Evolutionary conservation across 768 basidiomycete genomes (phyloP).

Genomic region (Auricularia auricula-judae): DNA sequence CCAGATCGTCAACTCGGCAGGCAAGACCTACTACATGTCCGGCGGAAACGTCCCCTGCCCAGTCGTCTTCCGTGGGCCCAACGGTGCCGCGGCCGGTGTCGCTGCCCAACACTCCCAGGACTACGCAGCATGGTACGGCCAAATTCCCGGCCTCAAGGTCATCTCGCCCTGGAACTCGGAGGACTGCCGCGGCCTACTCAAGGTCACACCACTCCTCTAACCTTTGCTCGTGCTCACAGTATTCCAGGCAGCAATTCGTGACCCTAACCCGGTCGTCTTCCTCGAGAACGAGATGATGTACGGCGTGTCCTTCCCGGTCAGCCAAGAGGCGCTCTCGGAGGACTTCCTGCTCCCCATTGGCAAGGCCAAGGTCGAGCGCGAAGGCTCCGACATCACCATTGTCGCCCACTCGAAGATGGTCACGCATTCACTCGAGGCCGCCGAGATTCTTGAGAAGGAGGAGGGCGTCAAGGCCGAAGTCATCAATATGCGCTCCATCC

Average conservation of each 20-base stretch:
- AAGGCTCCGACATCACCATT: constrained; percentile 87
- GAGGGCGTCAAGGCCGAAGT: constrained; percentile 90
- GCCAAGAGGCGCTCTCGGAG: constrained; percentile 87
- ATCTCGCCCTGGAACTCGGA: constrained; percentile 97
- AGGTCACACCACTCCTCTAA: constrained; percentile 37
- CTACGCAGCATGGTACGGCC: constrained; percentile 91
- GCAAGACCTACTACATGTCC: constrained; percentile 99
- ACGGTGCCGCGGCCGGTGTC: constrained; percentile 96
- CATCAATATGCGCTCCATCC: constrained; percentile 91
- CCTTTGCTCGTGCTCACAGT: neutral
- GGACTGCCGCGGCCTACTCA: constrained; percentile 96
- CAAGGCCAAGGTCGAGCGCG: constrained; percentile 92
- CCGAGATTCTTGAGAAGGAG: constrained; percentile 86
- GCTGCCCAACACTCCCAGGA: constrained; percentile 97
- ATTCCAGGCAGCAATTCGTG: constrained; percentile 81
- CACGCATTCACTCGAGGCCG: constrained; percentile 86
- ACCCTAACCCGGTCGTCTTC: constrained; percentile 97
- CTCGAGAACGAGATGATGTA: constrained; percentile 99
- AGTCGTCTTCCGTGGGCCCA: constrained; percentile 98
- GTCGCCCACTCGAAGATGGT: constrained; percentile 99
- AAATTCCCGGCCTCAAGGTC: constrained; percentile 92
- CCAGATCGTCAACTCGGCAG: constrained; percentile 99
- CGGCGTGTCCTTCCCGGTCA: constrained; percentile 95
- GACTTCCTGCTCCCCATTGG: constrained; percentile 94
- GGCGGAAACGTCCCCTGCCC: constrained; percentile 98